These are phyloP conservation scores for Melanomma pulvis-pyrius DNA, from an alignment of 495 filamentous ascomycete species.

Conservation along the genomic window DNA sequence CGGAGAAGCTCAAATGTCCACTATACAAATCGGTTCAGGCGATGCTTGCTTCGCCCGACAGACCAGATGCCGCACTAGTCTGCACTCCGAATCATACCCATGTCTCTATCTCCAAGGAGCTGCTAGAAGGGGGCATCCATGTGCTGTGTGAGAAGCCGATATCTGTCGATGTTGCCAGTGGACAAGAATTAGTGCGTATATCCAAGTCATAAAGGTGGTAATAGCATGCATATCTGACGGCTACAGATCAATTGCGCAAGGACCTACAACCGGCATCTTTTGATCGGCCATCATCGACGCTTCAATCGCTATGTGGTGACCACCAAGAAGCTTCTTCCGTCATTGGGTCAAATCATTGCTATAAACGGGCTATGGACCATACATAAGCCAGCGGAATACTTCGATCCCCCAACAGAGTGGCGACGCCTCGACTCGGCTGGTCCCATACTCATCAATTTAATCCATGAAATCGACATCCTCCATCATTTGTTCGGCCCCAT, in stretches of 20 bases:
- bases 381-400: constrained; percentile 58
- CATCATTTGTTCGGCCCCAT: constrained; percentile 62
- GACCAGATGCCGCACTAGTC: constrained; percentile 60
- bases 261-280: constrained; percentile 48
- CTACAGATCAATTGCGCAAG: constrained; percentile 25
- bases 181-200: constrained; percentile 42
- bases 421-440: constrained; percentile 52
- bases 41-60: constrained; percentile 48
- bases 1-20: constrained; percentile 40
- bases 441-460: constrained; percentile 60
- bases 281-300: constrained; percentile 63
- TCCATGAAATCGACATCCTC: constrained; percentile 64
- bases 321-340: constrained; percentile 52
- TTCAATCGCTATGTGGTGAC: constrained; percentile 61
- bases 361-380: constrained; percentile 60
- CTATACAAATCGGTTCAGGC: constrained; percentile 47
- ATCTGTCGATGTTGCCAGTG: constrained; percentile 51
- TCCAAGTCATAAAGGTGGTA: neutral
- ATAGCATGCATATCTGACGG: constrained; percentile 21
- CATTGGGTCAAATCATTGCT: constrained; percentile 55
- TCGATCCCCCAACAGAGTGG: constrained; percentile 54
- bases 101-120: constrained; percentile 54
- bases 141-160: constrained; percentile 64
- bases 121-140: constrained; percentile 55
- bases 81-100: constrained; percentile 65